Conservation (phyloP, 2,329 filamentous ascomycete genomes). For the Grosmannia serpens region DNA sequence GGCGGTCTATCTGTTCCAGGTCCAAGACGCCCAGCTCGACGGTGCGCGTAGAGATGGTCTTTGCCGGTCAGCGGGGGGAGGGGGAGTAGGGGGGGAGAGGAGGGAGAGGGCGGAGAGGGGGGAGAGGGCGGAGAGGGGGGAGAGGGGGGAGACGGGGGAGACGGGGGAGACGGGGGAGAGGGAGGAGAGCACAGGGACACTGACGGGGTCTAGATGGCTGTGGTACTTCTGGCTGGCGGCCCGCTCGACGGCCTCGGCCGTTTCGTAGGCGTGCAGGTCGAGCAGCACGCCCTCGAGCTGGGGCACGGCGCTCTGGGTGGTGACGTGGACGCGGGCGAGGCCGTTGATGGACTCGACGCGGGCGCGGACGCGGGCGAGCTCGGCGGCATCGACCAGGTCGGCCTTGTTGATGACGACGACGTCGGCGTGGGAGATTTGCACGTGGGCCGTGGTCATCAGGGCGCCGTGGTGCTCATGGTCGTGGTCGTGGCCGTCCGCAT, state of each 20-base stretch:
- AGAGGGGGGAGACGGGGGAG: background rate
- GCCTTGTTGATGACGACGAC: conserved; percentile 91
- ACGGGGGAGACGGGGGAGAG: too few species aligned
- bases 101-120: background rate
- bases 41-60: conserved; percentile 78
- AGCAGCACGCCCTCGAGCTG: conserved; percentile 75
- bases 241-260: conserved; percentile 62
- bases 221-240: conserved; percentile 55
- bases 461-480: conserved; percentile 46
- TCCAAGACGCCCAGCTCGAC: conserved; percentile 53
- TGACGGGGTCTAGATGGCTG: conserved; percentile 77
- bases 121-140: background rate
- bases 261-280: conserved; percentile 87
- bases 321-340: conserved; percentile 72
- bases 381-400: conserved; percentile 62
- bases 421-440: conserved; percentile 95
- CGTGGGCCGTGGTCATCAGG: conserved; percentile 79
- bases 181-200: background rate
- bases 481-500: conserved; percentile 38
- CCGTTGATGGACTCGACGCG: conserved; percentile 81
- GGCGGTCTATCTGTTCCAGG: conserved; percentile 41
- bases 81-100: background rate
- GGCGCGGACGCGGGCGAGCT: conserved; percentile 57
- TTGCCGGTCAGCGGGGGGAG: conserved; percentile 2
- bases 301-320: conserved; percentile 68